A percentile compares a stretch with the other conserved stretches of the same genome.
These are phyloP conservation scores for Leptographium lundbergii DNA, from an alignment of 2,329 filamentous ascomycete genomes.

Conservation along the genomic window DNA sequence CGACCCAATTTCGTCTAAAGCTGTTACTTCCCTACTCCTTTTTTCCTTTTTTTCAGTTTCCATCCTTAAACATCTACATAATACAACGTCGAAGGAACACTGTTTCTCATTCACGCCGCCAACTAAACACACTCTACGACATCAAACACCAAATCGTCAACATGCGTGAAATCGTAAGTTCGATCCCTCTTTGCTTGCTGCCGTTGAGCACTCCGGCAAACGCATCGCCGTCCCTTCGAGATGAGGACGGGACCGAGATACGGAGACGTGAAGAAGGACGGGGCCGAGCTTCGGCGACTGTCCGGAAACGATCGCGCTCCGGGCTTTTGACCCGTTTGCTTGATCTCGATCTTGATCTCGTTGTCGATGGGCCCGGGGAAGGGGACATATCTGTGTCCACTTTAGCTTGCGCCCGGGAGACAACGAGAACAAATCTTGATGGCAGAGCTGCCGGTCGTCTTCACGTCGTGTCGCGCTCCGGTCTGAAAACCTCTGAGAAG, in stretches of 20 bases:
- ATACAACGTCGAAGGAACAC: background rate
- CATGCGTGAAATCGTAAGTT: constrained; percentile 65
- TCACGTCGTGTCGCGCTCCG: background rate
- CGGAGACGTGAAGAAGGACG: background rate
- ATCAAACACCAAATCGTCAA: constrained; percentile 25
- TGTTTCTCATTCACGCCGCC: background rate
- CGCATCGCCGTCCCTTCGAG: background rate
- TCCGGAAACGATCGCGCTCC: too few species aligned
- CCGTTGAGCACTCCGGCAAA: background rate
- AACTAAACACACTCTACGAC: background rate
- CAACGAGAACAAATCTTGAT: background rate
- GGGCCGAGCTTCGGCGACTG: background rate
- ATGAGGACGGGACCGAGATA: background rate
- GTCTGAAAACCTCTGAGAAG: background rate
- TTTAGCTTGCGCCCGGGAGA: background rate
- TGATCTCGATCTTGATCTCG: background rate
- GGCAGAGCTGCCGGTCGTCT: background rate
- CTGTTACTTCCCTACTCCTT: constrained; percentile 1
- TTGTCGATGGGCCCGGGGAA: background rate
- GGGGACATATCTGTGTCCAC: background rate
- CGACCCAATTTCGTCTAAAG: constrained; percentile 1
- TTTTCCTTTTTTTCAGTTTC: constrained; percentile 1
- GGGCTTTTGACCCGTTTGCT: background rate
- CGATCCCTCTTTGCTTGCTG: background rate
- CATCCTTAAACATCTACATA: background rate